Evolutionary conservation across 1,139 yeast species (phyloP), one percentile per base, ranked within the genome.

Genomic region (Zygosaccharomyces sapae): DNA sequence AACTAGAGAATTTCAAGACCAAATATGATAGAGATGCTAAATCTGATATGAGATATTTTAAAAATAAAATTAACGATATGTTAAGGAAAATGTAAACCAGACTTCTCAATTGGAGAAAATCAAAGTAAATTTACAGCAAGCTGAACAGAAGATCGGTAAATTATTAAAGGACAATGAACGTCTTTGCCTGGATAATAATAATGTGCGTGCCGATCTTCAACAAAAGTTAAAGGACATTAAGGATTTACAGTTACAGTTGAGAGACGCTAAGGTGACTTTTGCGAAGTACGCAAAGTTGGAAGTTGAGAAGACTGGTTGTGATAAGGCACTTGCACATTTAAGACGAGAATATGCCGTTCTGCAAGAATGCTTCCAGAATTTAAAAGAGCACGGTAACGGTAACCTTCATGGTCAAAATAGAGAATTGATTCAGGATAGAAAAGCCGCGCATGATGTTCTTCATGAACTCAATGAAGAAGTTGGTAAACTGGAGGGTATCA

Each of bases 21-120:
- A 37, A 37, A 19, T 37, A 37, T 37, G 31, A 37, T 24, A 24
- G 40, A 19, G 40, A 37, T 20, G 13, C 27, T n/a, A 37, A 37
- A 6, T 16, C 31, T 22, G 40, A 37, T 19, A 20, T 37, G 40
- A 37, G 24, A 37, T 37, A 37, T n/a, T 37, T 37, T 19, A 37
- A 37, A 24, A 22, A 22, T 5, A 37, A 24, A n/a, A 37, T 37
- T 25, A 37, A 37, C n/a, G 40, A 37, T 22, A 24, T 37, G 20
- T 12, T 37, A 8, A 37, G 24, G 40, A 37, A 37, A 37, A 37
- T 13, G 40, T 37, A 3, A 22, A 24, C 12, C 40, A 24, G 8
- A 37, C 33, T n/a, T 24, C 40, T 20, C 19, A 24, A 3, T 3
- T 37, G 18, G 40, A 37, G 40, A 37, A 37, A n/a, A n/a, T 13